Evolutionary conservation across 179 eudicot genomes (phyloP).

Genomic region (Beta corolliflora): DNA sequence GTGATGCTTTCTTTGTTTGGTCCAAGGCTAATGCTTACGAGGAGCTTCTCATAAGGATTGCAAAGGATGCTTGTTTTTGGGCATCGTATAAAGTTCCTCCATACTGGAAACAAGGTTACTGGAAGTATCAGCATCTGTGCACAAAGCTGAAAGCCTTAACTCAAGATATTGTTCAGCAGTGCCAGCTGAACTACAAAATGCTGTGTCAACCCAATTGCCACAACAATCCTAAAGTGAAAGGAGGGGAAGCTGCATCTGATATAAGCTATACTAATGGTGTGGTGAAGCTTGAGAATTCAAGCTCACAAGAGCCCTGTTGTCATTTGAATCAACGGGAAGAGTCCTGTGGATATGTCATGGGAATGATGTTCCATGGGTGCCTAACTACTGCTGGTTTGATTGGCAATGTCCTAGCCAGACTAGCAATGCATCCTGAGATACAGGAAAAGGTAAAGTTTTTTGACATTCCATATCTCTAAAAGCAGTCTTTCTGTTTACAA

Average conservation of each 20-base stretch:
- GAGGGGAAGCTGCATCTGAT: conserved; percentile 15
- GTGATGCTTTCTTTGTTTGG: conserved; percentile 59
- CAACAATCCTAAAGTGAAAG: conserved; percentile 7
- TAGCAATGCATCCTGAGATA: conserved; percentile 46
- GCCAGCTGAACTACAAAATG: conserved; percentile 40
- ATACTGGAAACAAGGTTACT: conserved; percentile 53
- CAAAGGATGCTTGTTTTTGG: conserved; percentile 64
- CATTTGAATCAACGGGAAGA: conserved; percentile 36
- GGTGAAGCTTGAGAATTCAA: conserved; percentile 16
- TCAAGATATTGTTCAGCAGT: conserved; percentile 45
- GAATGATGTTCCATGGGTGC: conserved; percentile 63
- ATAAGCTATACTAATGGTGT: background rate
- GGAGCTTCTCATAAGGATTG: conserved; percentile 53
- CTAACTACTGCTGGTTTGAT: conserved; percentile 54
- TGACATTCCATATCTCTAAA: background rate
- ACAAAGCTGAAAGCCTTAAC: conserved; percentile 47
- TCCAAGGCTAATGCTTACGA: conserved; percentile 53
- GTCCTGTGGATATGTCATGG: conserved; percentile 48
- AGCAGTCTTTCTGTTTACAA: background rate
- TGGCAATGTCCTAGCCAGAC: conserved; percentile 46
- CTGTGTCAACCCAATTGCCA: conserved; percentile 23
- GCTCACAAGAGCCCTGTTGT: conserved; percentile 30
- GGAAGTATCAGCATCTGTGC: conserved; percentile 52
- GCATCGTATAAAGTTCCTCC: conserved; percentile 56
- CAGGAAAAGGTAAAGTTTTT: conserved; percentile 47